Evolutionary conservation across 176 grass and related monocot genomes (phyloP), one percentile per base, ranked within the genome.

Genomic region (Chloris gayana): DNA sequence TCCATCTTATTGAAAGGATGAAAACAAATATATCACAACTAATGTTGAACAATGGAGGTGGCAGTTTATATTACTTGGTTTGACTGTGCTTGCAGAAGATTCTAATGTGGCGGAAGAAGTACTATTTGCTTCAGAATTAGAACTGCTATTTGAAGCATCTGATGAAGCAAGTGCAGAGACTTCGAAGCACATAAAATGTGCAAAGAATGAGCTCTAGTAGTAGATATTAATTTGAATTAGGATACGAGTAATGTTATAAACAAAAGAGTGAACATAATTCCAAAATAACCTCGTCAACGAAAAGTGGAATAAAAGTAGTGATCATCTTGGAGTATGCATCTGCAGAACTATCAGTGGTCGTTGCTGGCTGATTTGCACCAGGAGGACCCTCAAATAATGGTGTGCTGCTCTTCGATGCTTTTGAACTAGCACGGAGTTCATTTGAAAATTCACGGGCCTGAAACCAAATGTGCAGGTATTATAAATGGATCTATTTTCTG

Each of bases 151-250:
- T 54, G 84, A 76, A 83, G 49, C 69, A 77, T 90, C 88, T 53
- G 85, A 67, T 56, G 82, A 71, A 87, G 77, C 49, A 79, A 79
- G 35, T 31, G 73, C 34, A 54, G 88, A 67, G 78, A 90, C 88
- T 82, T 98, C 90, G 61, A 98, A 98, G 84, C 95, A 98, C 95
- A 98, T 98, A 80, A 98, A 95, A 88, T 95, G 92, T 83, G 92
- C 84, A 75, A 98, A 94, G 79, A 98, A 98, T 22, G 90, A 89
- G 69, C 92, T 98, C 95, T 98, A 76, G 74, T 38, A 44, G 57
- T 53, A 81, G 27, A 85, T 75, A 86, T 65, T 27, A 56, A 68
- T 71, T 22, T 69, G 46, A 31, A 29, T 25, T 82, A 73, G 35
- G 19, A 41, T 54, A 18, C 0, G 57, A 79, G 24, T 75, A 79